These are phyloP conservation scores for Theileria sp. DNA, from an alignment of 169 alveolate species.

Conservation along the genomic window DNA sequence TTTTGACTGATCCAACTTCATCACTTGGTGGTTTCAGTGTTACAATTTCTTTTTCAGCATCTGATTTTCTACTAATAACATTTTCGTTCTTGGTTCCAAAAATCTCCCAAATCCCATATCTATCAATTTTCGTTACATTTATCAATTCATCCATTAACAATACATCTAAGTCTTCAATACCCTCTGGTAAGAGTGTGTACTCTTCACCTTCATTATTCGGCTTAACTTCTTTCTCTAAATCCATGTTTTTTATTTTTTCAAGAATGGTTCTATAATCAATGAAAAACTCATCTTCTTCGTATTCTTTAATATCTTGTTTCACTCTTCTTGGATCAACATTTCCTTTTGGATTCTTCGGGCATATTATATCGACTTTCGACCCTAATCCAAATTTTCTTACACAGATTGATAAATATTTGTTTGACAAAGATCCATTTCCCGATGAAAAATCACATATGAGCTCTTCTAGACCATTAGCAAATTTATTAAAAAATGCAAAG, in stretches of 20 bases:
- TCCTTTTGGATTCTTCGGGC: constrained; percentile 14
- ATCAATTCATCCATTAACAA: not conserved
- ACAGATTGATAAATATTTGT: constrained; percentile 4
- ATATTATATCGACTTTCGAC: not conserved
- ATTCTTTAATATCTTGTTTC: not conserved
- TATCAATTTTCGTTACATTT: not conserved
- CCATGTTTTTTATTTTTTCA: not conserved
- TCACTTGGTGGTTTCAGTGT: not conserved
- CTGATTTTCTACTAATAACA: not conserved
- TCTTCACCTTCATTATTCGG: not conserved
- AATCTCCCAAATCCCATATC: not conserved
- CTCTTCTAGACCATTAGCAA: not conserved
- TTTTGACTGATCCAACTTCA: not conserved
- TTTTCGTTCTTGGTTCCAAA: constrained; percentile 10
- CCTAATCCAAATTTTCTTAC: not conserved
- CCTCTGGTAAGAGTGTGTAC: not conserved
- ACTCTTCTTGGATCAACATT: not conserved
- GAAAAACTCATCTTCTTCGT: not conserved
- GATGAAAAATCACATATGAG: constrained; percentile 1
- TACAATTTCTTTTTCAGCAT: not conserved
- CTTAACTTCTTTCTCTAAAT: not conserved
- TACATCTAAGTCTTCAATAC: not conserved
- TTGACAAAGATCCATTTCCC: not conserved
- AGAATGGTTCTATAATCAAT: not conserved
- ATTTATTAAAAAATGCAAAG: not conserved